Evolutionary conservation across 192 early-diverging fungal species (phyloP).

Genomic region (Coemansia brasiliensis): DNA sequence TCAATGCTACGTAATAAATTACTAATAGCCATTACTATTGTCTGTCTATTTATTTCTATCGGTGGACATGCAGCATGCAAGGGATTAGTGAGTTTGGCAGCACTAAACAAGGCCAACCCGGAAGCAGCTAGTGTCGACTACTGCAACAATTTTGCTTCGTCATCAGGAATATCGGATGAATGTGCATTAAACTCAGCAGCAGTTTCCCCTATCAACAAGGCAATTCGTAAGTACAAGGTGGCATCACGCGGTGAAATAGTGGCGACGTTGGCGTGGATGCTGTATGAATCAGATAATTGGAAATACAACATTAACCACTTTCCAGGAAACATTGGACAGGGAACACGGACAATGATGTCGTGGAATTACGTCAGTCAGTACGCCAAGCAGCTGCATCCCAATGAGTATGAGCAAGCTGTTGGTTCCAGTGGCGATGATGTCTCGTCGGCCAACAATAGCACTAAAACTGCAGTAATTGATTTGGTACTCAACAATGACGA

Average conservation of each 20-base stretch:
- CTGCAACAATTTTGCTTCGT: neutral
- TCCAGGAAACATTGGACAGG: slow-evolving; percentile 20
- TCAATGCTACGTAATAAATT: too few relatives aligned
- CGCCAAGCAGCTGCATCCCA: slow-evolving; percentile 16
- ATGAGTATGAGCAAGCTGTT: neutral
- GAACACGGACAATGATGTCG: slow-evolving; percentile 32
- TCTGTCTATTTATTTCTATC: too few relatives aligned
- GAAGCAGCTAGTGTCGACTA: slow-evolving; percentile 3
- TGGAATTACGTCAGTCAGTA: slow-evolving; percentile 26
- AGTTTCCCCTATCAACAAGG: slow-evolving; percentile 20
- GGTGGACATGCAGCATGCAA: neutral
- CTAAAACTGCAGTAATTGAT: slow-evolving; percentile 14
- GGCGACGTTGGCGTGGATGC: slow-evolving; percentile 27
- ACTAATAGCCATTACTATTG: too few relatives aligned
- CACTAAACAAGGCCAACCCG: neutral
- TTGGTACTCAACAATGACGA: slow-evolving; percentile 28
- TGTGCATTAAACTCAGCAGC: slow-evolving; percentile 29
- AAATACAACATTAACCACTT: slow-evolving; percentile 35
- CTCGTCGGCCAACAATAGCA: neutral
- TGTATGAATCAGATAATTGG: slow-evolving; percentile 31
- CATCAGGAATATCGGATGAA: slow-evolving; percentile 5
- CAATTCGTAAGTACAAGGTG: slow-evolving; percentile 20
- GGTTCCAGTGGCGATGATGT: neutral
- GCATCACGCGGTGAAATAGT: slow-evolving; percentile 32
- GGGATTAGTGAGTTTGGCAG: neutral